Percentiles rank a stretch among this genome's conserved stretches.
phyloP scores from a whole-genome alignment of 2,329 filamentous ascomycete genomes.

The Macrophomina pseudophaseolina region DNA sequence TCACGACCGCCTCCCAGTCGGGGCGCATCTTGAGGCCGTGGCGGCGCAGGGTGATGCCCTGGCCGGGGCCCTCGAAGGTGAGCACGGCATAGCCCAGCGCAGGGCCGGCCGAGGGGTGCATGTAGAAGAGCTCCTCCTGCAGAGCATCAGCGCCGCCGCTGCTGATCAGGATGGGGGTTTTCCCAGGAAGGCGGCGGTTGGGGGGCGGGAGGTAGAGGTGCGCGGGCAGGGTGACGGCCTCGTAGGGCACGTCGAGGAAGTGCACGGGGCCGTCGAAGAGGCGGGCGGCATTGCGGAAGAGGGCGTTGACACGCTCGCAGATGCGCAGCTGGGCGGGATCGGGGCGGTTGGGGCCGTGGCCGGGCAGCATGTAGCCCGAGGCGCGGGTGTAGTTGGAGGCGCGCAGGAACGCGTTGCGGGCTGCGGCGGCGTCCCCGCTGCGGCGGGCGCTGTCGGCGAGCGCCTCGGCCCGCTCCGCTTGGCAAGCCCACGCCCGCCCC shows the following conservation, averaged over 20 bases:
- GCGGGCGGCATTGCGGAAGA: background rate
- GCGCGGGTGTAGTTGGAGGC: too few relatives aligned
- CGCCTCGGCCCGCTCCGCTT: too few relatives aligned
- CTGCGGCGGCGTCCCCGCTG: too few relatives aligned
- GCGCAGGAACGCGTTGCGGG: too few relatives aligned
- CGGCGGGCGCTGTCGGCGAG: too few relatives aligned
- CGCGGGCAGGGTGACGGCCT: background rate
- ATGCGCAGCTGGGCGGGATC: background rate
- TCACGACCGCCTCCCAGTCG: slow-evolving; percentile 11
- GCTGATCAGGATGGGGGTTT: background rate
- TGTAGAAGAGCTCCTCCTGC: slow-evolving; percentile 25
- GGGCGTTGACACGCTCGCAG: background rate
- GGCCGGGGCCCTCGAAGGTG: slow-evolving; percentile 12
- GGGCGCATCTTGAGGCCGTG: background rate
- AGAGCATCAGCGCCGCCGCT: slow-evolving; percentile 7
- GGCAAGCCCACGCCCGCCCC: too few relatives aligned
- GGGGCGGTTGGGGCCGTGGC: too few relatives aligned
- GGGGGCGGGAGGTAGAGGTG: slow-evolving; percentile 9
- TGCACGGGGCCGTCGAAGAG: background rate
- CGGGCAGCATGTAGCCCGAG: too few relatives aligned
- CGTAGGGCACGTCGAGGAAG: background rate
- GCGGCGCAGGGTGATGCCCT: background rate
- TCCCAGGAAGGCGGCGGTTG: background rate
- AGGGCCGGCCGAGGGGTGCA: background rate
- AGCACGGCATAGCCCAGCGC: slow-evolving; percentile 14